phyloP scores from a whole-genome alignment of 331 rosid genomes.

The Erythrophleum ivorense region DNA sequence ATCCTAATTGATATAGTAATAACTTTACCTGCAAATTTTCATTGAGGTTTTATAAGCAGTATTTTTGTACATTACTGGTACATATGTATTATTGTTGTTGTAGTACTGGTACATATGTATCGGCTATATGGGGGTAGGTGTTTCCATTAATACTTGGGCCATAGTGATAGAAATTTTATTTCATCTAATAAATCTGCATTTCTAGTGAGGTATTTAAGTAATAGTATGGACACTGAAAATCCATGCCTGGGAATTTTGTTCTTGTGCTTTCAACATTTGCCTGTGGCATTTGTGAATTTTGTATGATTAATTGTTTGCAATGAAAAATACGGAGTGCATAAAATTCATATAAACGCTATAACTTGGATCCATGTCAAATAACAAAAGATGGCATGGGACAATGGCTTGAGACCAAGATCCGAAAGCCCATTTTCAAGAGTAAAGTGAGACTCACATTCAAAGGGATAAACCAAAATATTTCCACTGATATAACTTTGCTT shows the following conservation, averaged over 20 bases:
- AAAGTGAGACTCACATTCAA: background rate
- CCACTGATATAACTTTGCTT: background rate
- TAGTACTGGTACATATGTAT: background rate
- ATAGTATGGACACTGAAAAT: background rate
- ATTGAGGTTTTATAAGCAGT: constrained; percentile 1
- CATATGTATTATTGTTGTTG: background rate
- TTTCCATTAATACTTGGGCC: constrained; percentile 10
- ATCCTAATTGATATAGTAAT: background rate
- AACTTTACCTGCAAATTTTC: constrained; percentile 1
- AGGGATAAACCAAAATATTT: background rate
- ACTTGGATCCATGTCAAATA: background rate
- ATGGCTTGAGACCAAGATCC: background rate
- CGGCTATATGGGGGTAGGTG: background rate
- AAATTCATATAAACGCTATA: background rate
- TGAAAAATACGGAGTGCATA: background rate
- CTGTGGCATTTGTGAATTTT: background rate
- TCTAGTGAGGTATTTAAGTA: background rate
- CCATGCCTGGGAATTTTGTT: constrained; percentile 7
- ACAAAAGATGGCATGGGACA: constrained; percentile 16
- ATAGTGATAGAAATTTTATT: background rate
- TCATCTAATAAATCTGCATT: constrained; percentile 4
- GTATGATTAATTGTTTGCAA: constrained; percentile 2
- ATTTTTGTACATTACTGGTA: background rate
- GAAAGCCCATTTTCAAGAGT: background rate
- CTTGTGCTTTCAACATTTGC: background rate